Percentiles rank a stretch among this genome's conserved stretches.
Conservation (phyloP, 2,329 filamentous ascomycete species). For the Lecanicillium sp. region DNA sequence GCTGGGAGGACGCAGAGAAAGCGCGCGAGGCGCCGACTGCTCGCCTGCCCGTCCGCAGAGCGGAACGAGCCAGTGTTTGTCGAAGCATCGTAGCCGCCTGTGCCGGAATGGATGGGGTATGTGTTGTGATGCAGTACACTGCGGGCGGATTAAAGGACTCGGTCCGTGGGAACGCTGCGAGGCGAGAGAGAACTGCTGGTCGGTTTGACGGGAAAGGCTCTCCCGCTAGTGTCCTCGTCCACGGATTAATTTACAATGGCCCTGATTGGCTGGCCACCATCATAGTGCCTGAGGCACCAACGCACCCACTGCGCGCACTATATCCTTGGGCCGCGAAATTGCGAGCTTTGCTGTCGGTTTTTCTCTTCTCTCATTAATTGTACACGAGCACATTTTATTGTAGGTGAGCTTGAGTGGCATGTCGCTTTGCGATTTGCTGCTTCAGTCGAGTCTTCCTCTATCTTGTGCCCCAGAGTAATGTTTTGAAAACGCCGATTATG, state of each 20-base stretch:
- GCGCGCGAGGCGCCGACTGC: constrained; percentile 60
- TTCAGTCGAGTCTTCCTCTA: constrained; percentile 64
- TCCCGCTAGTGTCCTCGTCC: constrained; percentile 30
- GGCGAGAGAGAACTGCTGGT: constrained; percentile 33
- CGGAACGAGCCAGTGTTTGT: constrained; percentile 61
- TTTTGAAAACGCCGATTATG: constrained; percentile 59
- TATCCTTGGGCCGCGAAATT: constrained; percentile 12
- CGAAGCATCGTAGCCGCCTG: constrained; percentile 62
- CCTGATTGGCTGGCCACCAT: constrained; percentile 33
- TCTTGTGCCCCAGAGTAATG: constrained; percentile 61
- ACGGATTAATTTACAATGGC: constrained; percentile 38
- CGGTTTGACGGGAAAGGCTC: constrained; percentile 30
- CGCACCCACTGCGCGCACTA: constrained; percentile 15
- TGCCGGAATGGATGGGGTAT: constrained; percentile 39
- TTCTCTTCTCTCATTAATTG: constrained; percentile 48
- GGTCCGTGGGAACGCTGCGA: constrained; percentile 35
- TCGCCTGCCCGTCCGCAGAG: constrained; percentile 58
- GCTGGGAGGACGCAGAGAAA: constrained; percentile 73
- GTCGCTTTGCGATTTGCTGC: constrained; percentile 33
- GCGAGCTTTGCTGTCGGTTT: constrained; percentile 24
- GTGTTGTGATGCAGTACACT: constrained; percentile 32
- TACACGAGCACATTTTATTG: constrained; percentile 66
- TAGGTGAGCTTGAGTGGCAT: constrained; percentile 57
- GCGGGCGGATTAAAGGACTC: constrained; percentile 32
- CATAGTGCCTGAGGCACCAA: constrained; percentile 33